phyloP scores from a whole-genome alignment of 2,329 filamentous ascomycete species.

The Phialophora expanda region DNA sequence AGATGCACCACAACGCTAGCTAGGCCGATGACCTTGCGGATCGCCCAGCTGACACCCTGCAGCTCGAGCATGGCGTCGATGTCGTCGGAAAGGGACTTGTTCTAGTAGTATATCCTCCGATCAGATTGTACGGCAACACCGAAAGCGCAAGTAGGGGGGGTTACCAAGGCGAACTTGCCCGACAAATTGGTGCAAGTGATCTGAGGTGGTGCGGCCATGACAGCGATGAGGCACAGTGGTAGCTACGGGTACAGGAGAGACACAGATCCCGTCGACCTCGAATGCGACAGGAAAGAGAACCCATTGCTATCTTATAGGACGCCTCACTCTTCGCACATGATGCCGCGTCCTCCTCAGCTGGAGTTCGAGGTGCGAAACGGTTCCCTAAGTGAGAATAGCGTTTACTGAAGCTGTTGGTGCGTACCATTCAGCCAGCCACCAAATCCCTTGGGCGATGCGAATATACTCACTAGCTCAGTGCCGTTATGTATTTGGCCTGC shows the following conservation, averaged over 20 bases:
- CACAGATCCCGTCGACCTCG: not conserved
- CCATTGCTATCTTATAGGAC: not conserved
- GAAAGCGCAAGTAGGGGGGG: slow-evolving; percentile 34
- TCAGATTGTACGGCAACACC: not conserved
- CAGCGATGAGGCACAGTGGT: slow-evolving; percentile 34
- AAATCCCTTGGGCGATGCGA: too few species aligned
- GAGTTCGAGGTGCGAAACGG: not conserved
- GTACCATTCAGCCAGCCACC: not conserved
- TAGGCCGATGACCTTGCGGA: slow-evolving; percentile 71
- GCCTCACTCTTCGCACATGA: not conserved
- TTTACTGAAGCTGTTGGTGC: not conserved
- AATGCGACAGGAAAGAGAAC: not conserved
- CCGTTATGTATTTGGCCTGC: not conserved
- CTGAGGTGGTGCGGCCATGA: slow-evolving; percentile 73
- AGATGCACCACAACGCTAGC: slow-evolving; percentile 62
- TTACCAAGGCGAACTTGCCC: slow-evolving; percentile 73
- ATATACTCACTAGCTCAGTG: not conserved
- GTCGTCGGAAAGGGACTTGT: slow-evolving; percentile 73
- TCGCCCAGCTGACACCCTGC: slow-evolving; percentile 73
- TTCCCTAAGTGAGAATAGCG: slow-evolving; percentile 4
- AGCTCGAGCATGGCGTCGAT: slow-evolving; percentile 67
- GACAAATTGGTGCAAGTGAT: slow-evolving; percentile 70
- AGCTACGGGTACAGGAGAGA: not conserved
- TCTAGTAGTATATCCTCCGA: slow-evolving; percentile 56
- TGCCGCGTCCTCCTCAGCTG: not conserved